phyloP scores from a whole-genome alignment of 805 yeast genomes.

The Pichia scutulata region DNA sequence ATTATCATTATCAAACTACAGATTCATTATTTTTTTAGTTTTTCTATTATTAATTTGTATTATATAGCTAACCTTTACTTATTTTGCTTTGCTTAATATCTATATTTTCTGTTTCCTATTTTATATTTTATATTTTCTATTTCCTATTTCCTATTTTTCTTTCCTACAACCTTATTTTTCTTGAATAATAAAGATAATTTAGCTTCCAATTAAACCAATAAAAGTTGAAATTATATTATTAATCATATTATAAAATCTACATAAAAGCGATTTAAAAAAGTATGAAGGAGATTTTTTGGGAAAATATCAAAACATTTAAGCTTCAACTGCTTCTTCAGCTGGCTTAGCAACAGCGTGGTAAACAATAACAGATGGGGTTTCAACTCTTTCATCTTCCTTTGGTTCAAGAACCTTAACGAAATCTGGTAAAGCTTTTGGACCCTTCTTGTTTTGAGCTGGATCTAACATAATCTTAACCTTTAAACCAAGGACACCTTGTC shows the following conservation, averaged over 20 bases:
- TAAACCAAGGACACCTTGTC: conserved; percentile 99
- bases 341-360: conserved; percentile 40
- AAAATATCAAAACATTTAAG: conserved; percentile 10
- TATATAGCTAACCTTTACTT: not conserved
- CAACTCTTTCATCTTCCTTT: conserved; percentile 82
- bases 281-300: not conserved
- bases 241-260: not conserved
- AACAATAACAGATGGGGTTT: conserved; percentile 76
- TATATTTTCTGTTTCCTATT: not conserved
- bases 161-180: too few species aligned
- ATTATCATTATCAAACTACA: not conserved
- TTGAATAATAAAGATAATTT: not conserved
- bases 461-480: conserved; percentile 99
- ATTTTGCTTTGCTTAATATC: conserved; percentile 2
- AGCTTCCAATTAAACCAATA: not conserved
- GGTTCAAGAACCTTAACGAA: conserved; percentile 88
- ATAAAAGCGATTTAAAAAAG: not conserved
- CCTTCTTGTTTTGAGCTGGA: conserved; percentile 78
- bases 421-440: conserved; percentile 93
- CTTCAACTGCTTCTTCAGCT: conserved; percentile 28
- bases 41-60: not conserved
- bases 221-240: not conserved
- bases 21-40: not conserved
- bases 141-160: too few species aligned
- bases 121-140: not conserved